Percentiles rank a stretch among this genome's conserved stretches.
phyloP scores from a whole-genome alignment of 1,284 basidiomycete genomes.

The Boletus smithii region DNA sequence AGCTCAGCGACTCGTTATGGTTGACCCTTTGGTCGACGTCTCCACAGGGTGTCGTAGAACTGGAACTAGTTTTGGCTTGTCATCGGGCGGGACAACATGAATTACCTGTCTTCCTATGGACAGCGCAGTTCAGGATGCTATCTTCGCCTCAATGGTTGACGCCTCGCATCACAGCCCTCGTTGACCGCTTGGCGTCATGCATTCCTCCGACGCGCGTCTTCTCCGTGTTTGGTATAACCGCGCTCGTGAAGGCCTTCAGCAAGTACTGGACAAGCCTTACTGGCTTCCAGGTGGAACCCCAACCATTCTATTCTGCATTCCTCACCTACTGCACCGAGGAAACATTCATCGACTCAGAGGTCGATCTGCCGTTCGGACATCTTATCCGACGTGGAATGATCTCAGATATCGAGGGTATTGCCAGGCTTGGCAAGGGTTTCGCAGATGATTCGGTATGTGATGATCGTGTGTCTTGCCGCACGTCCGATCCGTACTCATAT shows the following conservation, averaged over 20 bases:
- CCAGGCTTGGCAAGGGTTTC: conserved; percentile 53
- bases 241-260: conserved; percentile 48
- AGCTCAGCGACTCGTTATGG: conserved; percentile 41
- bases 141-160: conserved; percentile 36
- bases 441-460: conserved; percentile 54
- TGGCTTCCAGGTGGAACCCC: conserved; percentile 38
- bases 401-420: conserved; percentile 46
- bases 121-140: conserved; percentile 31
- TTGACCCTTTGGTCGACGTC: conserved; percentile 47
- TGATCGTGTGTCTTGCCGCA: not conserved
- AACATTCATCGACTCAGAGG: conserved; percentile 37
- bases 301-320: conserved; percentile 63
- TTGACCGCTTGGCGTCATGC: conserved; percentile 36
- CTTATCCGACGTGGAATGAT: conserved; percentile 40
- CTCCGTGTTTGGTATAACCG: conserved; percentile 60
- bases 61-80: conserved; percentile 50
- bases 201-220: conserved; percentile 53
- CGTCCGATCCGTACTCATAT: conserved; percentile 4
- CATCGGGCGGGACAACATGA: conserved; percentile 42
- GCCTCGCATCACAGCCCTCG: conserved; percentile 37
- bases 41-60: conserved; percentile 28
- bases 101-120: conserved; percentile 54
- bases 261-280: conserved; percentile 53
- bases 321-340: conserved; percentile 51
- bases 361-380: conserved; percentile 35